phyloP scores from a whole-genome alignment of 2,329 filamentous ascomycete species.

The Microascus cirrosus region DNA sequence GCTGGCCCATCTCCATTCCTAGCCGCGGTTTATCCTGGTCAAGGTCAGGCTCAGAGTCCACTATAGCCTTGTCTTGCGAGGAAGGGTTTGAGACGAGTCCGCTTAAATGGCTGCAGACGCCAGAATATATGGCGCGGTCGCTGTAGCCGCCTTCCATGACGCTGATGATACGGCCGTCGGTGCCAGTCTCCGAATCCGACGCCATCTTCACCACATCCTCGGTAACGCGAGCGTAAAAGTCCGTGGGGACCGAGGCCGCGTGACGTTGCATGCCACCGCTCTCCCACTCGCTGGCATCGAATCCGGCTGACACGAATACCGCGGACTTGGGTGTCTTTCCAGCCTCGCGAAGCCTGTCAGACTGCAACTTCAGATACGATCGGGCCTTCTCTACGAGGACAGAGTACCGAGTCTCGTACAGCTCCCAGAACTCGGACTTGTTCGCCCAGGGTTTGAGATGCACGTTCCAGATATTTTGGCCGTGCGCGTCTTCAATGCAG shows the following conservation, averaged over 20 bases:
- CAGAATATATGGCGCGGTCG: constrained; percentile 78
- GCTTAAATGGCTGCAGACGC: constrained; percentile 80
- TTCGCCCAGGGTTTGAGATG: constrained; percentile 83
- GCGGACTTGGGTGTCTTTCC: constrained; percentile 64
- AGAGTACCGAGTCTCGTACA: constrained; percentile 73
- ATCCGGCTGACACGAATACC: constrained; percentile 91
- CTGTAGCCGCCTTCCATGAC: constrained; percentile 95
- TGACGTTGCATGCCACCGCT: constrained; percentile 89
- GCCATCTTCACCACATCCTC: constrained; percentile 75
- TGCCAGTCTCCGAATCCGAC: constrained; percentile 63
- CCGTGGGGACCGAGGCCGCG: constrained; percentile 88
- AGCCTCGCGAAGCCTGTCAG: constrained; percentile 47
- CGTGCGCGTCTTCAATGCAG: constrained; percentile 88
- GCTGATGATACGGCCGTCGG: constrained; percentile 80
- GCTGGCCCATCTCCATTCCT: constrained; percentile 47
- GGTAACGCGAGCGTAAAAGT: constrained; percentile 89
- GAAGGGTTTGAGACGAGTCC: constrained; percentile 56
- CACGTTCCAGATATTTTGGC: constrained; percentile 92
- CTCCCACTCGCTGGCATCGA: constrained; percentile 95
- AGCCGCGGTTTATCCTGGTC: constrained; percentile 23
- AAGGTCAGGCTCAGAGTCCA: constrained; percentile 14
- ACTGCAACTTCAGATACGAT: constrained; percentile 62
- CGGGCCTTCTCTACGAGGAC: constrained; percentile 73
- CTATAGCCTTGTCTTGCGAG: constrained; percentile 15
- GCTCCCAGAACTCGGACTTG: constrained; percentile 72